Conservation (phyloP, 495 filamentous ascomycete genomes). For the Polyplosphaeria fusca region DNA sequence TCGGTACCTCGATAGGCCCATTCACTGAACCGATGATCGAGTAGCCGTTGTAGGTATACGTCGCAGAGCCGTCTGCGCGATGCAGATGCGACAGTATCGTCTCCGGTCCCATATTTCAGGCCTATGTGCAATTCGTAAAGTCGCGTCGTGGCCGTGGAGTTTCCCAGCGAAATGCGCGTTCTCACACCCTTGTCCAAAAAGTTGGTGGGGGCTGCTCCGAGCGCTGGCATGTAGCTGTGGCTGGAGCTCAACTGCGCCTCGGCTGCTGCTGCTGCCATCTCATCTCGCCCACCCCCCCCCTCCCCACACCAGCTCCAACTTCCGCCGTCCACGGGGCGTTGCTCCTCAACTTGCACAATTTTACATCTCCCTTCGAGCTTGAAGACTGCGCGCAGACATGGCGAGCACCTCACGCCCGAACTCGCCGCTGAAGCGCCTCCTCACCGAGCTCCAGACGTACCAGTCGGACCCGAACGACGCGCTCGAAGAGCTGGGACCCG, state of each 20-base stretch:
- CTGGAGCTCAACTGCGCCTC: slow-evolving; percentile 6
- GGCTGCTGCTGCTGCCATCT: too few relatives aligned
- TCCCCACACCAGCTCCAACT: background rate
- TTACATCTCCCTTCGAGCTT: background rate
- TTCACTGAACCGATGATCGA: slow-evolving; percentile 81
- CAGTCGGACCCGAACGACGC: slow-evolving; percentile 53
- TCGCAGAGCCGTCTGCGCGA: slow-evolving; percentile 84
- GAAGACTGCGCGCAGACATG: background rate
- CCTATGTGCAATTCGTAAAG: too few relatives aligned
- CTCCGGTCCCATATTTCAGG: slow-evolving; percentile 25
- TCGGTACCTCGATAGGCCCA: slow-evolving; percentile 85
- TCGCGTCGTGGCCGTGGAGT: background rate
- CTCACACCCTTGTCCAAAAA: slow-evolving; percentile 5
- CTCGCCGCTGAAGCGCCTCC: slow-evolving; percentile 55
- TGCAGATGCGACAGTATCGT: slow-evolving; percentile 47
- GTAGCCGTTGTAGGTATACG: slow-evolving; percentile 72
- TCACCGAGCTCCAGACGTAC: slow-evolving; percentile 63
- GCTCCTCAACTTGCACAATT: background rate
- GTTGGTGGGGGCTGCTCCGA: slow-evolving; percentile 10
- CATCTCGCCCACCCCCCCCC: background rate
- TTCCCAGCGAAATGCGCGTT: background rate
- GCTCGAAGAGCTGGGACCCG: slow-evolving; percentile 62
- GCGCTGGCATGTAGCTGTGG: slow-evolving; percentile 1
- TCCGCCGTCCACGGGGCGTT: background rate
- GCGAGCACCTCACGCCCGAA: slow-evolving; percentile 22